A percentile compares a stretch with the other conserved stretches of the same genome.
Conservation (phyloP, 495 filamentous ascomycete genomes). For the Tuber borchii region DNA sequence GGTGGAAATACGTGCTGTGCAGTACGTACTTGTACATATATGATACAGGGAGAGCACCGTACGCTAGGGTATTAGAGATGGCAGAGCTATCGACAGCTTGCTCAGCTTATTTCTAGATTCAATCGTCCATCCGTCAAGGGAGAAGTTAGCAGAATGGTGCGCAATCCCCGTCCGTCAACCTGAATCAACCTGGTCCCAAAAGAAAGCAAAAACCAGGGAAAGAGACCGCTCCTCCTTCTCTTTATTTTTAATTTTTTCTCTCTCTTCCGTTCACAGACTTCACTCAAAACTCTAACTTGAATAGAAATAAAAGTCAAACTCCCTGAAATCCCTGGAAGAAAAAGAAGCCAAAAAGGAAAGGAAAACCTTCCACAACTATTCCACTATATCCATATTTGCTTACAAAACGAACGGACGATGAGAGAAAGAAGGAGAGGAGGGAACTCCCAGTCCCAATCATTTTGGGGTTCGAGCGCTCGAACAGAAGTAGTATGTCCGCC, state of each 20-base stretch:
- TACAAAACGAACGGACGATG: neutral
- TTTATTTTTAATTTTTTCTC: neutral
- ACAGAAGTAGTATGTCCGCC: neutral
- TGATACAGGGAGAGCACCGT: neutral
- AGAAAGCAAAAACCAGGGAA: neutral
- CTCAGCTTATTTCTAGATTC: neutral
- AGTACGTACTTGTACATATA: neutral
- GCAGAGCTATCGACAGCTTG: neutral
- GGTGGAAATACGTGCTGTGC: neutral
- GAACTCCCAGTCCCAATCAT: neutral
- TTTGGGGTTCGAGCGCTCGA: neutral
- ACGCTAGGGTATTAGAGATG: neutral
- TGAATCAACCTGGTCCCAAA: neutral
- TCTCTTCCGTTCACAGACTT: neutral
- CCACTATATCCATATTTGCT: neutral
- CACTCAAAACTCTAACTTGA: neutral
- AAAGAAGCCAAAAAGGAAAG: neutral
- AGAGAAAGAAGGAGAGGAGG: neutral
- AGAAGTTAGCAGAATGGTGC: neutral
- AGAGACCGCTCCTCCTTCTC: neutral
- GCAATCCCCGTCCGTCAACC: neutral
- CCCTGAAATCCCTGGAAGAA: neutral
- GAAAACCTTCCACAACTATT: neutral
- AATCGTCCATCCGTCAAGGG: neutral
- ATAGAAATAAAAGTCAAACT: neutral